Evolutionary conservation across 768 basidiomycete genomes (phyloP), one percentile per base, ranked within the genome.

Genomic region (Naganishia onofrii): DNA sequence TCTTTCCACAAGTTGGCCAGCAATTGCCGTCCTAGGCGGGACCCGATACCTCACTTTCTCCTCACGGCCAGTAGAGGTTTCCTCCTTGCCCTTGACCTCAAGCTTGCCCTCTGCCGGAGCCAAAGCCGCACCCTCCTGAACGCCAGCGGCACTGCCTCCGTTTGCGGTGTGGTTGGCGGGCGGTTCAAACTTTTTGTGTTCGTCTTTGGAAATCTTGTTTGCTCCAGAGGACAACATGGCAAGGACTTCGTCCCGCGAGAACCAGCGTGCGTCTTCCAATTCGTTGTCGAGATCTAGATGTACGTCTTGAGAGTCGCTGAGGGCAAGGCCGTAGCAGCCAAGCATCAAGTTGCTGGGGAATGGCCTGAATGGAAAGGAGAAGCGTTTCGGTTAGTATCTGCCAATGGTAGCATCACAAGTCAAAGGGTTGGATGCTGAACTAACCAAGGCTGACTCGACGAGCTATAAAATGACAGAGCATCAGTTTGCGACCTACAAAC

Each of bases 191-290:
- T 84, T 83, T 76, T 85, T 85, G 70, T 86, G 83, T 70, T 89
- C 88, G 5, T 81, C 74, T 9, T 80, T 78, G n/a, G 80, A 74
- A 60, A 88, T 83, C 31, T 75, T 81, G 85, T 86, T 8, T 88
- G 88, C 2, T 82, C 77, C 3, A 80, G 79, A 74, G 88, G 85
- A 69, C 28, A 69, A 42, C 51, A 92, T 86, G 0, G 83, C 81
- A 7, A 85, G 80, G 38, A 97, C 84, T 74, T 92, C 88, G 21
- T 86, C 85, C 3, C 90, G 87, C 13, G 88, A 88, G 81, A 88
- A 96, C 92, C 92, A 99, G 55, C 85, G 86, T 0, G 93, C 93
- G 76, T 97, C 93, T 76, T 88, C 88, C n/a, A 99, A 86, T 82
- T 99, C 95, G 74, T 95, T 95, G 77, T 97, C 95, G 1, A 99